Evolutionary conservation across 2,329 filamentous ascomycete species (phyloP).

Genomic region (Trichoderma brevicompactum): DNA sequence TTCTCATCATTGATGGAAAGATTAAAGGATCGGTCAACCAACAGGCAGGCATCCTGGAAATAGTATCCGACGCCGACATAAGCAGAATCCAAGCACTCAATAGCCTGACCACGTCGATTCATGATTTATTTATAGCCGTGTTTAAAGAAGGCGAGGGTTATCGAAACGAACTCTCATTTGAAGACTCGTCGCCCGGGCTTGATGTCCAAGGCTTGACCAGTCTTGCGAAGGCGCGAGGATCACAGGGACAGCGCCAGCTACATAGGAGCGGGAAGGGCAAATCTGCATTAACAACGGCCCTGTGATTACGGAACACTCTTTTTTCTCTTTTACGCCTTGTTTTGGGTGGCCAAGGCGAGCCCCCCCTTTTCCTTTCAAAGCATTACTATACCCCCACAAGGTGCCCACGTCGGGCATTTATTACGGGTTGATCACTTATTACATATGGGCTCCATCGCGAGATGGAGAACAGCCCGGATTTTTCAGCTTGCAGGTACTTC

Average conservation of each 20-base stretch:
- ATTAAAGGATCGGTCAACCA: conserved; percentile 90
- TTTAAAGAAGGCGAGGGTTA: conserved; percentile 81
- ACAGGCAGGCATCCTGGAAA: conserved; percentile 79
- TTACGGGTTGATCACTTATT: background rate
- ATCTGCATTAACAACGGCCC: background rate
- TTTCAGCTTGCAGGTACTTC: background rate
- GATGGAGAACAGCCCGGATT: background rate
- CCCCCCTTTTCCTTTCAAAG: background rate
- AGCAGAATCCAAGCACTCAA: conserved; percentile 75
- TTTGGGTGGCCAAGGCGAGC: background rate
- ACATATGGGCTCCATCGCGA: background rate
- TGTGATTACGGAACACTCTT: background rate
- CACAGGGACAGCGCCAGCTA: conserved; percentile 14
- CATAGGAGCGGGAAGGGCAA: conserved; percentile 14
- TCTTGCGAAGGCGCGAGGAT: conserved; percentile 2
- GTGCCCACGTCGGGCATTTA: background rate
- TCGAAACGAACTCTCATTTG: conserved; percentile 40
- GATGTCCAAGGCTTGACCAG: conserved; percentile 36
- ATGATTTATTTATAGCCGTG: conserved; percentile 69
- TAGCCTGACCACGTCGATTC: conserved; percentile 72
- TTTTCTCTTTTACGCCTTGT: background rate
- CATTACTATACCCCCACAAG: background rate
- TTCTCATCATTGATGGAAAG: conserved; percentile 88
- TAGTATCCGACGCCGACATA: conserved; percentile 73
- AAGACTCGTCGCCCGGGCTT: conserved; percentile 37